Conservation (phyloP, 2,329 filamentous ascomycete genomes). For the Dendryphion nanum region DNA sequence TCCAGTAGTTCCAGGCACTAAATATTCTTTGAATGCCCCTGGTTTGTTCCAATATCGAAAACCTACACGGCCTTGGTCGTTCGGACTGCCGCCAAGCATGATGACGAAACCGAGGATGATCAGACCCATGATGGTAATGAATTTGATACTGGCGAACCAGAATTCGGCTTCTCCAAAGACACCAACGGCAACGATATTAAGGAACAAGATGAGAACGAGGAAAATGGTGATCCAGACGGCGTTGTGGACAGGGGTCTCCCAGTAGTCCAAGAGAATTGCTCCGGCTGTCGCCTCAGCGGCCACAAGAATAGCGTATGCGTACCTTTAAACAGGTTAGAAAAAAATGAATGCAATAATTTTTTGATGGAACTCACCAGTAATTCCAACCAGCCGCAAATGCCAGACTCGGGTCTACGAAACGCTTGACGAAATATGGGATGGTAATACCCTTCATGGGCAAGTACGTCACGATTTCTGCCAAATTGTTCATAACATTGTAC, state of each 20-base stretch:
- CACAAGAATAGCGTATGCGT: constrained; percentile 35
- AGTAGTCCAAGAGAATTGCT: constrained; percentile 35
- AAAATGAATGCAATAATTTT: background rate
- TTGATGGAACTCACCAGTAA: constrained; percentile 16
- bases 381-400: constrained; percentile 36
- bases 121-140: constrained; percentile 36
- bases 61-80: constrained; percentile 44
- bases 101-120: constrained; percentile 37
- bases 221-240: constrained; percentile 39
- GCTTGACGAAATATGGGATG: constrained; percentile 39
- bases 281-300: constrained; percentile 36
- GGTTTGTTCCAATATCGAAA: constrained; percentile 70
- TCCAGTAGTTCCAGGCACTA: constrained; percentile 57
- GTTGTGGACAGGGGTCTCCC: constrained; percentile 29
- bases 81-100: constrained; percentile 36
- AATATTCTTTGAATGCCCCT: constrained; percentile 49
- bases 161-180: constrained; percentile 51
- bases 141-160: constrained; percentile 53
- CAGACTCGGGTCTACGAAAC: constrained; percentile 49
- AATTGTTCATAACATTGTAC: constrained; percentile 41
- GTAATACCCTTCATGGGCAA: constrained; percentile 41
- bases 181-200: constrained; percentile 37
- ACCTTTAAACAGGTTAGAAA: constrained; percentile 11
- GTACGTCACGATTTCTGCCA: constrained; percentile 42
- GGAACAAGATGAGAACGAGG: constrained; percentile 31